Evolutionary conservation across 768 basidiomycete species (phyloP).

Genomic region (Saitozyma sp.): DNA sequence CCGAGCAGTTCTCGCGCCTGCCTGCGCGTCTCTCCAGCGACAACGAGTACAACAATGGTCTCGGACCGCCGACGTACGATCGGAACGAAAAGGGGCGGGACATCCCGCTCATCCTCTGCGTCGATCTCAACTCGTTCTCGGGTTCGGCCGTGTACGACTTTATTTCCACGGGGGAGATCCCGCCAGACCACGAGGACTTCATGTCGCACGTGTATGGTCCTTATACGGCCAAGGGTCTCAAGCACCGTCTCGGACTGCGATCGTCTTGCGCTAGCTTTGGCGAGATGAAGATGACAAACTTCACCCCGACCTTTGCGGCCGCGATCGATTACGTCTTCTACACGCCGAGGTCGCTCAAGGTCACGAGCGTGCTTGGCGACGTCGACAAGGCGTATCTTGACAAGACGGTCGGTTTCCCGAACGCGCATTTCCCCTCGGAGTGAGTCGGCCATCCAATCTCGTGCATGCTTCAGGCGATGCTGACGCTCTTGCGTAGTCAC

Average conservation of each 20-base stretch:
- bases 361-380: constrained; percentile 82
- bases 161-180: constrained; percentile 65
- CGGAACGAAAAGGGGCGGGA: constrained; percentile 63
- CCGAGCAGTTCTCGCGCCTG: constrained; percentile 76
- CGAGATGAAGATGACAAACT: constrained; percentile 79
- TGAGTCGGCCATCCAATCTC: constrained; percentile 56
- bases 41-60: constrained; percentile 34
- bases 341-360: constrained; percentile 67
- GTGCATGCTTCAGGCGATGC: background rate
- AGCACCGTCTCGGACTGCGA: constrained; percentile 77
- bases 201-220: constrained; percentile 85
- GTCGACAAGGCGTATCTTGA: constrained; percentile 81
- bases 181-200: constrained; percentile 83
- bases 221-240: constrained; percentile 78
- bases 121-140: constrained; percentile 93
- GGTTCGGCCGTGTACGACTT: constrained; percentile 89
- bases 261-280: constrained; percentile 70
- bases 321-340: constrained; percentile 95
- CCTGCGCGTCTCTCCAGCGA: constrained; percentile 59
- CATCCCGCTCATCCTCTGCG: constrained; percentile 85
- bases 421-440: constrained; percentile 96
- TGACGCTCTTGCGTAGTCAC: constrained; percentile 28
- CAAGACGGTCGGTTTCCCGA: constrained; percentile 94
- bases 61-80: constrained; percentile 39
- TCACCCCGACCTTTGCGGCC: constrained; percentile 81